Base-by-base conservation (phyloP, 2,329 filamentous ascomycete genomes). In the Cytospora chrysosperma region DNA sequence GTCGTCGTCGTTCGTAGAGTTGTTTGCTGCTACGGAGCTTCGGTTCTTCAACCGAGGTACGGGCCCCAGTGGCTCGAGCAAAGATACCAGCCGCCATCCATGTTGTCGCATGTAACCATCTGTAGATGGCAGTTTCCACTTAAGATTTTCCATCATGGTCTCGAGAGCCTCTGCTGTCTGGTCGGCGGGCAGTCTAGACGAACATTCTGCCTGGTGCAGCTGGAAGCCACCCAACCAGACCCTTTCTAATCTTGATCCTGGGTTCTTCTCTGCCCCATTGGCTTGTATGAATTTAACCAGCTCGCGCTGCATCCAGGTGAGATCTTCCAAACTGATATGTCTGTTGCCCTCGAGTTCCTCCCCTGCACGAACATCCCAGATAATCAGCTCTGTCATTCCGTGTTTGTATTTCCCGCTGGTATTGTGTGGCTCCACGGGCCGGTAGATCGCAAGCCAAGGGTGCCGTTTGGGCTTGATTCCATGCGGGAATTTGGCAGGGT, bases 371-470 rank as follows among this genome's bases (percentile, higher is more conserved):
- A 74, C 62, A 65, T 87, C 85, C 83, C 83, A 86, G 47, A 87
- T 82, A 7, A 87, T 73, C 15, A 87, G 68, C 67, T 87, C 83
- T 2, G 76, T 75, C 26, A 37, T 56, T 6, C 62, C 62, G 40
- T 60, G 70, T 1, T 10, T 17, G 40, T 54, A 66, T 13, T 15
- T 34, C 13, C 24, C 52, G 24, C 21, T 17, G 32, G 54, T 66
- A 24, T 28, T 12, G 61, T 79, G 75, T 1, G 76, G 72, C n/a
- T 80, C 72, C 5, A 73, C 68, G 0, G 81, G 78, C 13, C 84
- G 78, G 63, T 79, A 78, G 17, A 83, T 68, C 0, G 74, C 81
- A 37, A 86, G 66, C 83, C 84, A 87, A 0, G 84, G 81, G 52
- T 80, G 77, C 12, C 79, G 76, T 34, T 66, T 62, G 10, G 67